Percentiles rank a stretch among this genome's conserved stretches.
phyloP scores from a whole-genome alignment of 2,329 filamentous ascomycete species.

The Fragosphaeria purpurea region DNA sequence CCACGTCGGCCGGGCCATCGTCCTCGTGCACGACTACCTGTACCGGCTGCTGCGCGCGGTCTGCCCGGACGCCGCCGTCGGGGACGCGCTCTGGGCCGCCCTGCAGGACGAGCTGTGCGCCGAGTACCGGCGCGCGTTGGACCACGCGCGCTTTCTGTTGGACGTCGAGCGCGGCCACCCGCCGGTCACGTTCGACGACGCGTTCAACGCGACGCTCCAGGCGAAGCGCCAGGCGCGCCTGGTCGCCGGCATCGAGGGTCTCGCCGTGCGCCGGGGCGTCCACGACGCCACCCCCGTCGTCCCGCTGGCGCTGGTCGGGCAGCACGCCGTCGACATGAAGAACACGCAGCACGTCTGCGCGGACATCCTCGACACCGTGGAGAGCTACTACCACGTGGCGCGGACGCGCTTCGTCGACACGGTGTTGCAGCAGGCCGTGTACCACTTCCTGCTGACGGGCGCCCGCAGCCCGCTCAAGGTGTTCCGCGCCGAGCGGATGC shows the following conservation, averaged over 20 bases:
- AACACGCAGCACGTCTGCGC: constrained; percentile 20
- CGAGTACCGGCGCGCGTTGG: constrained; percentile 36
- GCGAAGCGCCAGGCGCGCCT: constrained; percentile 15
- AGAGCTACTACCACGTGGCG: constrained; percentile 52
- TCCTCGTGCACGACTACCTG: constrained; percentile 44
- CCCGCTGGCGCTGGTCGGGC: background rate
- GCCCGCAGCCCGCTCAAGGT: constrained; percentile 39
- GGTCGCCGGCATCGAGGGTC: too few relatives aligned
- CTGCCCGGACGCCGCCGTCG: constrained; percentile 34
- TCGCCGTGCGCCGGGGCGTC: too few relatives aligned
- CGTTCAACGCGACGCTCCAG: constrained; percentile 34
- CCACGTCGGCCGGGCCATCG: constrained; percentile 42
- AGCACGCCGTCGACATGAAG: constrained; percentile 8
- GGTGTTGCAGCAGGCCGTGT: constrained; percentile 44
- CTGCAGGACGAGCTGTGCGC: constrained; percentile 35
- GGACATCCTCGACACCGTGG: constrained; percentile 50
- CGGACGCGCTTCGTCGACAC: constrained; percentile 53
- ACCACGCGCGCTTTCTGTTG: constrained; percentile 41
- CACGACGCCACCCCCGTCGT: background rate
- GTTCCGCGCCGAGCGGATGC: constrained; percentile 41
- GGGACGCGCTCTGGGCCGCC: constrained; percentile 28
- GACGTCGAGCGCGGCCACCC: constrained; percentile 35
- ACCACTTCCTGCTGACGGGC: constrained; percentile 41
- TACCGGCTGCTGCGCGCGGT: constrained; percentile 27
- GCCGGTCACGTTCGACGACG: constrained; percentile 41